Evolutionary conservation across 164 flowering plant species (phyloP).

Genomic region (Chloranthus sessilifolius): DNA sequence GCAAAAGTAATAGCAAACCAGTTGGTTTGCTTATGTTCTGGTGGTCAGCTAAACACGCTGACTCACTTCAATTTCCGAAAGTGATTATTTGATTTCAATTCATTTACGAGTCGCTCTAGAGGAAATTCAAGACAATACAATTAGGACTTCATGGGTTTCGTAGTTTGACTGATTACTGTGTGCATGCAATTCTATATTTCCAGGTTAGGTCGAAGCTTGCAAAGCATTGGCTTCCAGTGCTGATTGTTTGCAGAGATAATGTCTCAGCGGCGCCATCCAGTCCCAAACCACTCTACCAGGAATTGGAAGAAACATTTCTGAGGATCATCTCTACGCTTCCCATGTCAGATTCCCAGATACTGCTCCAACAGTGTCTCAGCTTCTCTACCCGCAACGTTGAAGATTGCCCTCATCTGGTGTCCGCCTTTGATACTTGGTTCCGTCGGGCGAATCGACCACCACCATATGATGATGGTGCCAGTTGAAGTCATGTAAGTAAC

Average conservation of each 20-base stretch:
- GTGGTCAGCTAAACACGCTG: too few relatives aligned
- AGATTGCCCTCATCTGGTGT: conserved; percentile 80
- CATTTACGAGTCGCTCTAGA: too few relatives aligned
- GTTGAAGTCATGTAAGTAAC: too few relatives aligned
- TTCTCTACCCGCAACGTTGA: conserved; percentile 85
- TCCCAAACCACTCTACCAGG: conserved; percentile 49
- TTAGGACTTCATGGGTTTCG: too few relatives aligned
- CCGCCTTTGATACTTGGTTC: conserved; percentile 93
- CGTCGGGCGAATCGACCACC: conserved; percentile 61
- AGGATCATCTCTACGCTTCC: conserved; percentile 85
- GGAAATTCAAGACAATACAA: too few relatives aligned
- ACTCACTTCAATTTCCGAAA: too few relatives aligned
- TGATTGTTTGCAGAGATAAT: conserved; percentile 69
- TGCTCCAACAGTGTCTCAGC: conserved; percentile 81
- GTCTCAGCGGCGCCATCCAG: conserved; percentile 29
- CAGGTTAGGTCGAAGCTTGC: conserved; percentile 88
- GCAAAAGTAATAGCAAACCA: too few relatives aligned
- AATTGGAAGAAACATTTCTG: conserved; percentile 76
- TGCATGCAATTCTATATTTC: conserved; percentile 8
- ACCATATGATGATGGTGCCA: background rate
- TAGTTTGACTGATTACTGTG: too few relatives aligned
- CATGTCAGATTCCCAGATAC: conserved; percentile 65
- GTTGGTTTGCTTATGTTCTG: too few relatives aligned
- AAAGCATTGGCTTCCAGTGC: conserved; percentile 89
- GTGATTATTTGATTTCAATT: too few relatives aligned